phyloP scores from a whole-genome alignment of 805 yeast species.

The Saturnispora ahearnii region DNA sequence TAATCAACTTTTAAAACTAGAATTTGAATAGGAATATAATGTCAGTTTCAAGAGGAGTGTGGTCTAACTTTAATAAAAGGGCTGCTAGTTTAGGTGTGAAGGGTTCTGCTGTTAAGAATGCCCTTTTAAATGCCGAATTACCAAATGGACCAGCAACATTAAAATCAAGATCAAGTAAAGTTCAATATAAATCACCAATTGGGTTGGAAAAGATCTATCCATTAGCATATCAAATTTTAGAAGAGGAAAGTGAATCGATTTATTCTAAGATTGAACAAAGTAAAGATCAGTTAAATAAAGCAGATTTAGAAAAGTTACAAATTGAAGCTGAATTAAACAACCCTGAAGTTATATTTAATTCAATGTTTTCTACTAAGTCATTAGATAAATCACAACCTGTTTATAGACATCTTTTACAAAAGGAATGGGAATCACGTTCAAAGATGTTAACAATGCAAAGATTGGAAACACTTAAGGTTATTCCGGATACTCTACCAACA shows the following conservation, averaged over 20 bases:
- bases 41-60: constrained; percentile 26
- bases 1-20: background rate
- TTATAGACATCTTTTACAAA: constrained; percentile 58
- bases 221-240: constrained; percentile 51
- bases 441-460: constrained; percentile 86
- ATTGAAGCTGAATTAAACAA: constrained; percentile 62
- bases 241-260: constrained; percentile 34
- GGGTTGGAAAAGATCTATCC: constrained; percentile 68
- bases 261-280: constrained; percentile 35
- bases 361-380: constrained; percentile 35
- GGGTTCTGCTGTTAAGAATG: constrained; percentile 20
- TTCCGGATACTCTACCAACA: constrained; percentile 93
- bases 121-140: constrained; percentile 25
- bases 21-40: background rate
- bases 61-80: constrained; percentile 30
- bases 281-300: constrained; percentile 19
- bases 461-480: constrained; percentile 71
- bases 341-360: constrained; percentile 78
- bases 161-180: constrained; percentile 33
- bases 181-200: constrained; percentile 56
- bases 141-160: constrained; percentile 48
- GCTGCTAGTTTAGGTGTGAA: constrained; percentile 26
- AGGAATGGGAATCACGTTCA: constrained; percentile 64
- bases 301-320: constrained; percentile 27
- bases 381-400: constrained; percentile 70